These are phyloP conservation scores for Apiospora hydei DNA, from an alignment of 2,329 filamentous ascomycete genomes.

Conservation along the genomic window DNA sequence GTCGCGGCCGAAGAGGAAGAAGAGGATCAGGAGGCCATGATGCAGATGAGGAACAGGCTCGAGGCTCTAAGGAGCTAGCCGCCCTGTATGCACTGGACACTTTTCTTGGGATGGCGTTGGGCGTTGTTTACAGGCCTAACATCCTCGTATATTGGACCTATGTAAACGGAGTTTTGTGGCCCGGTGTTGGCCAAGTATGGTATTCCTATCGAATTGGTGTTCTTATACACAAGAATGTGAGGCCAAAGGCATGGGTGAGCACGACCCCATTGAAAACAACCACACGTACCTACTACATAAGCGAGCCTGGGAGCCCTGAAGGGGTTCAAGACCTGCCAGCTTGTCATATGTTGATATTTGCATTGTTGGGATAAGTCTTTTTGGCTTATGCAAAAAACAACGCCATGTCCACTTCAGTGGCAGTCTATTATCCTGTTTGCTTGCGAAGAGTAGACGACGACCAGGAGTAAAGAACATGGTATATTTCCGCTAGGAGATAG, in stretches of 20 bases:
- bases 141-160: constrained; percentile 16
- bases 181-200: constrained; percentile 4
- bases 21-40: constrained; percentile 86
- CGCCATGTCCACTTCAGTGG: background rate
- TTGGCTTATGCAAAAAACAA: background rate
- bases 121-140: constrained; percentile 7
- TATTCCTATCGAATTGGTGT: constrained; percentile 6
- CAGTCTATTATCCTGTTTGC: background rate
- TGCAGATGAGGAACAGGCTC: constrained; percentile 92
- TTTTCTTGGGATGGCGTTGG: constrained; percentile 20
- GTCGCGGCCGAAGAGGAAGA: constrained; percentile 75
- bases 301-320: background rate
- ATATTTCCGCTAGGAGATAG: background rate
- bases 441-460: background rate
- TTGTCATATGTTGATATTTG: background rate
- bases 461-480: background rate
- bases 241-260: background rate
- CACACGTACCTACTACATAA: background rate
- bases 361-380: background rate
- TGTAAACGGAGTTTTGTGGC: constrained; percentile 13
- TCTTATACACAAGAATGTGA: background rate
- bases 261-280: background rate
- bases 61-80: constrained; percentile 85
- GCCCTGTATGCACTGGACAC: background rate
- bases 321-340: background rate